Evolutionary conservation across 768 basidiomycete species (phyloP), one percentile per base, ranked within the genome.

Genomic region (Rhizopogon sp.): DNA sequence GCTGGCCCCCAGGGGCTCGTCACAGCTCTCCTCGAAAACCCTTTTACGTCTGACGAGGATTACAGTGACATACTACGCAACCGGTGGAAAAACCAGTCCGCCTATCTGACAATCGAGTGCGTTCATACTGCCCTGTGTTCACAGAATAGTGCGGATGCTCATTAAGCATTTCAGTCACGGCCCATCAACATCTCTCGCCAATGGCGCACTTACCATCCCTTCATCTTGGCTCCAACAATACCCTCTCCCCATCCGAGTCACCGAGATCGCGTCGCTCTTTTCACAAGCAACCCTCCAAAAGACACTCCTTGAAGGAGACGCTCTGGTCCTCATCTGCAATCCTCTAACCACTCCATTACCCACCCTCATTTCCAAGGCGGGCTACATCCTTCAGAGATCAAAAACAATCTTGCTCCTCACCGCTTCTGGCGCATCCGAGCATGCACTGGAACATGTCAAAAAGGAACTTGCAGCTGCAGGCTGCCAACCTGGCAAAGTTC

Each of bases 11-110:
- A 72, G 39, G 81, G 85, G 31, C 69, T 92, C 4, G 79, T 91
- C 17, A 82, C 83, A 5, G 87, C 88, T 6, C 74, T 92, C 37
- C 72, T 92, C 14, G 79, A 85, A 43, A 83, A 90, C 52, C 88
- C 88, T 13, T 79, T 92, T 59, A 73, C 76, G 2, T 80, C 81
- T n/a, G 78, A 82, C 58, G 56, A 72, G 25, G 62, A 66, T 4
- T 74, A 78, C 55, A 76, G 72, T 49, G 68, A 72, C 33, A 62
- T 63, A 7, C 62, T 88, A 22, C 75, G 73, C 51, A 63, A 72
- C 40, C 75, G 88, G 33, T 86, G 87, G 83, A 65, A 63, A 50
- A 64, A 68, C 41, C 57, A 63, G 20, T 63, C 68, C 7, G 56
- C 58, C 6, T 58, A 50, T 45, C 50, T 70, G 14, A 62, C 55